Conservation (phyloP, 148 eudicot species). For the Vaccinium myrtillus region DNA sequence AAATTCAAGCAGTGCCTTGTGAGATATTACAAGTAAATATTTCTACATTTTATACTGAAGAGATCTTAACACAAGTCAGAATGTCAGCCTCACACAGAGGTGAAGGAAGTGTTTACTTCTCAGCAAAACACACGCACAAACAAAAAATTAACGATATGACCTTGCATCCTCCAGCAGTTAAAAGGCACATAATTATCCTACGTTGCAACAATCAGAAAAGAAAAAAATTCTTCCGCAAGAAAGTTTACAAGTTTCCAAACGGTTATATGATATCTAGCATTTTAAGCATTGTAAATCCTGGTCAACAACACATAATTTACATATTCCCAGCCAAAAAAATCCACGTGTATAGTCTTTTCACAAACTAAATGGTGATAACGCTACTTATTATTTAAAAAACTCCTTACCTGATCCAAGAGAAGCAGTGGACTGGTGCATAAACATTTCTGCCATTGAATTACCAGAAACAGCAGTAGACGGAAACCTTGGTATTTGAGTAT, state of each 20-base stretch:
- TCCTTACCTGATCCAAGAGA: slow-evolving; percentile 20
- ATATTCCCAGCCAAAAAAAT: not conserved
- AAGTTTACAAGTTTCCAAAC: not conserved
- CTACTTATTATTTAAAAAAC: not conserved
- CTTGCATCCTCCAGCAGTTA: not conserved
- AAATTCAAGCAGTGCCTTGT: slow-evolving; percentile 4
- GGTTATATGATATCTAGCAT: not conserved
- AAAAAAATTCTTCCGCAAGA: not conserved
- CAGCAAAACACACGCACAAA: slow-evolving; percentile 19
- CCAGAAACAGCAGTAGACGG: slow-evolving; percentile 14
- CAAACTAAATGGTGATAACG: not conserved
- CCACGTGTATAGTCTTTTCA: not conserved
- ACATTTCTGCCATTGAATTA: slow-evolving; percentile 15
- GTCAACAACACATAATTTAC: not conserved
- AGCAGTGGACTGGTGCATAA: slow-evolving; percentile 21
- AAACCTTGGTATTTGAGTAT: slow-evolving; percentile 22
- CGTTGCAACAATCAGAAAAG: not conserved
- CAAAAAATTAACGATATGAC: slow-evolving; percentile 24
- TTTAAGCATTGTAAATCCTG: not conserved
- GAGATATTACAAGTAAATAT: not conserved
- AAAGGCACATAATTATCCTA: not conserved
- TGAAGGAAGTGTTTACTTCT: not conserved
- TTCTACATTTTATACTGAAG: not conserved
- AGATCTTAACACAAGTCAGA: not conserved
- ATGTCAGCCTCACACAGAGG: not conserved